A percentile compares a stretch with the other conserved stretches of the same genome.
Evolutionary conservation across 306 rosid genomes (phyloP).

Genomic region (Rosa multiflora): DNA sequence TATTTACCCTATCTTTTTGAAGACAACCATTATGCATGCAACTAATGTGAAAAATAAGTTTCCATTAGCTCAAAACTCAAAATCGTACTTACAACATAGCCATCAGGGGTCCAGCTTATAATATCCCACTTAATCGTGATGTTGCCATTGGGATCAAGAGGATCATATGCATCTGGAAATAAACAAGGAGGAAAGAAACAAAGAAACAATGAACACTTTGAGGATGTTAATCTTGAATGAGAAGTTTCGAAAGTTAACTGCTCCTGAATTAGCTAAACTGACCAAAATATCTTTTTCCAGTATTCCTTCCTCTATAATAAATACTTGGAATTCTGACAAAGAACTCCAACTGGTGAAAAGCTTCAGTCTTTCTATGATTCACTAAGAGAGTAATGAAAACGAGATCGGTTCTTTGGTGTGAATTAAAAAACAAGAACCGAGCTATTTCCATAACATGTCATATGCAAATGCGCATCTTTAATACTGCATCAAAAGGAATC

Average conservation of each 20-base stretch:
- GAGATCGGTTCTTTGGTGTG: background rate
- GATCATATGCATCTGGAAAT: slow-evolving; percentile 77
- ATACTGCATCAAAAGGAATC: background rate
- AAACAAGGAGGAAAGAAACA: background rate
- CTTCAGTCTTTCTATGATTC: background rate
- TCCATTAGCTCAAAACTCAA: background rate
- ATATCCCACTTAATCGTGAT: slow-evolving; percentile 81
- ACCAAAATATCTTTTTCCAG: background rate
- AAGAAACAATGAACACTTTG: background rate
- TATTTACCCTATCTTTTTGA: background rate
- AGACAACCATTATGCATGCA: background rate
- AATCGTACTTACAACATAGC: slow-evolving; percentile 61
- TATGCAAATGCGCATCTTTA: background rate
- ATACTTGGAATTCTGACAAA: background rate
- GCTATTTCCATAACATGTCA: background rate
- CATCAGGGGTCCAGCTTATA: slow-evolving; percentile 70
- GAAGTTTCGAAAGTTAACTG: background rate
- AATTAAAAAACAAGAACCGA: background rate
- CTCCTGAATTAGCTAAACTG: background rate
- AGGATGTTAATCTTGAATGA: background rate
- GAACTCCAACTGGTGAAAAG: background rate
- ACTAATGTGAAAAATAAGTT: background rate
- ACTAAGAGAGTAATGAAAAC: background rate
- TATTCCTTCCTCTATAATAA: background rate
- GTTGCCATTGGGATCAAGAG: slow-evolving; percentile 81